Base-by-base conservation (phyloP, 2,329 filamentous ascomycete genomes). In the Fusarium floridanum region DNA sequence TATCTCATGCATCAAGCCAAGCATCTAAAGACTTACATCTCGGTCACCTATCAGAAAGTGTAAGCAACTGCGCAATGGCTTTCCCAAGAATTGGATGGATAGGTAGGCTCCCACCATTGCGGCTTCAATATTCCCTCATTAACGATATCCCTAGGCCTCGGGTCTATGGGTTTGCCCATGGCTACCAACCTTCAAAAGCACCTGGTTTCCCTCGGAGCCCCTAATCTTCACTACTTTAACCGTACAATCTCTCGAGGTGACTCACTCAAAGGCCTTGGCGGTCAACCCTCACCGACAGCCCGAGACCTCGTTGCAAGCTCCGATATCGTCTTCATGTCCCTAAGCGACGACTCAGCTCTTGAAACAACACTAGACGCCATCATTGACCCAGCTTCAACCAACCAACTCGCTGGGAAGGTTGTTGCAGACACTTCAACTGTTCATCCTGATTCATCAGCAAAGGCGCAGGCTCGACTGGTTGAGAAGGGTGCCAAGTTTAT, bases 111-210 rank as follows among this genome's bases (percentile, higher is more conserved):
- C 11, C 2, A 4, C 3, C 2, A 6, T 5, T 5, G 5, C 2
- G 5, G 2, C 0, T 2, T 3, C 6, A 7, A 11, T 16, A 6
- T 39, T 39, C 16, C 1, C 4, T 20, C 1, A 14, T 5, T 2
- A 4, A 53, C 53, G 11, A 64, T 14, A 10, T 24, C 0, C 4
- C 1, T 22, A 80, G 87, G 87, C 5, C 82, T 89, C 0, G 87
- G 87, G 2, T 88, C 86, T 1, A 89, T 89, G 87, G 87, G 87
- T 2, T 78, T 83, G 1, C 80, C 78, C 2, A 89, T 89, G 87
- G 85, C 87, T 1, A 80, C 77, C 8, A 88, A 89, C 66, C 80
- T 89, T 0, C 87, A 88, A 45, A 84, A 80, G 29, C 78, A 88
- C 60, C 69, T 88, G 0, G 66, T 56, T 1, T 64, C 71, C 6